A percentile compares a stretch with the other conserved stretches of the same genome.
phyloP scores from a whole-genome alignment of 495 filamentous ascomycete species.

The Hypoxylon trugodes region DNA sequence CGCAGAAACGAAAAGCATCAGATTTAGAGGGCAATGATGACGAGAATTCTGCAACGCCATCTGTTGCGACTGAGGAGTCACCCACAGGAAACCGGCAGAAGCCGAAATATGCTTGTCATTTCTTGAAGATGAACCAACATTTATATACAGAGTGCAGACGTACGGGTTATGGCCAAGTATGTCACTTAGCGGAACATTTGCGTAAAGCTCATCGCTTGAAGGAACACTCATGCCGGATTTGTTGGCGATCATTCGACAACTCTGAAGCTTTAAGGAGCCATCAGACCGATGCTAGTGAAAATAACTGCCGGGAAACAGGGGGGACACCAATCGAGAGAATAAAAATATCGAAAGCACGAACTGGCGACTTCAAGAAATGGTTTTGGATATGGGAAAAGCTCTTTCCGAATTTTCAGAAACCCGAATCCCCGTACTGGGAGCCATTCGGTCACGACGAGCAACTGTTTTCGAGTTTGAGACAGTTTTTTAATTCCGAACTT shows the following conservation, averaged over 20 bases:
- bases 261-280: background rate
- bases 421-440: constrained; percentile 8
- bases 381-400: constrained; percentile 7
- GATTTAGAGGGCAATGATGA: background rate
- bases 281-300: background rate
- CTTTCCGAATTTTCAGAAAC: background rate
- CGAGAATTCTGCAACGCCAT: background rate
- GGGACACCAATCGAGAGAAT: background rate
- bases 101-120: constrained; percentile 4
- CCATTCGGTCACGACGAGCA: background rate
- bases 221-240: background rate
- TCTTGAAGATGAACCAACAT: constrained; percentile 16
- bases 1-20: background rate
- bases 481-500: background rate
- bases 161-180: background rate
- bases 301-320: background rate
- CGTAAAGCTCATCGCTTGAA: background rate
- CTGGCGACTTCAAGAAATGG: constrained; percentile 4
- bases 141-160: background rate
- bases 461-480: background rate
- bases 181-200: constrained; percentile 6
- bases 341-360: background rate
- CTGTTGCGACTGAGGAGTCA: background rate
- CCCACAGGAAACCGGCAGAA: background rate
- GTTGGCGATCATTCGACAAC: constrained; percentile 2